Evolutionary conservation across 164 flowering plant genomes (phyloP).

Genomic region (Amborella trichopoda): DNA sequence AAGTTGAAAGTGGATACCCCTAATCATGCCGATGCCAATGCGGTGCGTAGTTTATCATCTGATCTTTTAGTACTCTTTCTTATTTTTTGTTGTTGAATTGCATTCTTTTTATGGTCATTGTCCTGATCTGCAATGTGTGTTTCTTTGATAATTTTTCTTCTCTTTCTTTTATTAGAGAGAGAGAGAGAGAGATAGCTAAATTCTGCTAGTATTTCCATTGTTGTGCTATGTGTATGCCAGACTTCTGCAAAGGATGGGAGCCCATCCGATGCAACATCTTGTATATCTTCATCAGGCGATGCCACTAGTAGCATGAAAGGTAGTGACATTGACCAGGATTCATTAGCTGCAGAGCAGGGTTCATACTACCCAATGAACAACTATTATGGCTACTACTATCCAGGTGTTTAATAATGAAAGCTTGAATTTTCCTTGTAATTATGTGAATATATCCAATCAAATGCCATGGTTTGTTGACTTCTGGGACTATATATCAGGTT

Average conservation of each 20-base stretch:
- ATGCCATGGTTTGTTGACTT: too few species aligned
- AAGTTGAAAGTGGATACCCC: constrained; percentile 23
- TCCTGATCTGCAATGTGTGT: too few species aligned
- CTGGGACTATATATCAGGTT: constrained; percentile 29
- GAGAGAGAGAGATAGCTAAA: too few species aligned
- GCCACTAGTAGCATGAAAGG: constrained; percentile 22
- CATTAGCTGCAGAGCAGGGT: constrained; percentile 19
- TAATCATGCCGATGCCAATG: constrained; percentile 11
- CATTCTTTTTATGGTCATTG: too few species aligned
- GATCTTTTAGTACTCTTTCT: not conserved
- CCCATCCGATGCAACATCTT: constrained; percentile 29
- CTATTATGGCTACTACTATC: constrained; percentile 42
- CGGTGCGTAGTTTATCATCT: constrained; percentile 10
- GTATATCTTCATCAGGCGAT: constrained; percentile 32
- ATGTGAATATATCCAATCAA: too few species aligned
- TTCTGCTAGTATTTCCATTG: too few species aligned
- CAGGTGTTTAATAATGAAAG: constrained; percentile 27
- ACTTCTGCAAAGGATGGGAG: constrained; percentile 21
- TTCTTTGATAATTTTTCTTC: too few species aligned
- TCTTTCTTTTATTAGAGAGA: too few species aligned
- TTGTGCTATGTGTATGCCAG: too few species aligned
- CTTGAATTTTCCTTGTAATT: too few species aligned
- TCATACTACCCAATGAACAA: constrained; percentile 15
- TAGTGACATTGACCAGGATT: constrained; percentile 24
- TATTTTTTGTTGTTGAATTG: not conserved